Evolutionary conservation across 2,329 filamentous ascomycete genomes (phyloP), one percentile per base, ranked within the genome.

Genomic region (Colletotrichum spinosum): DNA sequence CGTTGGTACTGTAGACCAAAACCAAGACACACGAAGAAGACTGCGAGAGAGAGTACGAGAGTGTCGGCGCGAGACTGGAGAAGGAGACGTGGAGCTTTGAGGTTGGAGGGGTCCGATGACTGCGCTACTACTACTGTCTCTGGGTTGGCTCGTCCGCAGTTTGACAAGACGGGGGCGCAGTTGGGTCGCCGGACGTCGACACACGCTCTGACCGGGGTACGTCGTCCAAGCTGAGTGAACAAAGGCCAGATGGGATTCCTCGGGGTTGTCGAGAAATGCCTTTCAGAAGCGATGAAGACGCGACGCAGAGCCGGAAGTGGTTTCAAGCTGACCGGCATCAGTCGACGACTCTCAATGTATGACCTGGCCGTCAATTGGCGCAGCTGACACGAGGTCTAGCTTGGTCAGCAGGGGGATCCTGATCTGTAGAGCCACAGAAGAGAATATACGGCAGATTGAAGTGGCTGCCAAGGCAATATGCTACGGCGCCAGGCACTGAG

Each of bases 301-400:
- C 52, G 52, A 62, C 52, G 58, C 58, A 65, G 54, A 56, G 63
- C 63, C 58, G 52, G 62, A 42, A 33, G 52, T 56, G 52, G 52
- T 65, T 65, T 65, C 63, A 57, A 62, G 48, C 63, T 53, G 63
- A 56, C 58, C 58, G 41, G 58, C 63, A 65, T 65, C 52, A 65
- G 63, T 65, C 52, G 52, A 65, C 52, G 15, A 62, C 41, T 25
- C 41, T 65, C 41, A 50, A 55, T 56, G 13, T 48, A 52, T 62
- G 58, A 52, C 48, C 10, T 6, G 11, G 44, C 13, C 38, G 11
- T 53, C 11, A 25, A 48, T 52, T 44, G 52, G 58, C 54, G 33
- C 52, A 53, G 63, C 52, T 57, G 53, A 49, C 37, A 57, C 41
- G 25, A 37, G 35, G 38, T 37, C 33, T 64, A 34, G 12, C 10